phyloP scores from a whole-genome alignment of 2,329 filamentous ascomycete genomes.

The Botrytis cinerea region DNA sequence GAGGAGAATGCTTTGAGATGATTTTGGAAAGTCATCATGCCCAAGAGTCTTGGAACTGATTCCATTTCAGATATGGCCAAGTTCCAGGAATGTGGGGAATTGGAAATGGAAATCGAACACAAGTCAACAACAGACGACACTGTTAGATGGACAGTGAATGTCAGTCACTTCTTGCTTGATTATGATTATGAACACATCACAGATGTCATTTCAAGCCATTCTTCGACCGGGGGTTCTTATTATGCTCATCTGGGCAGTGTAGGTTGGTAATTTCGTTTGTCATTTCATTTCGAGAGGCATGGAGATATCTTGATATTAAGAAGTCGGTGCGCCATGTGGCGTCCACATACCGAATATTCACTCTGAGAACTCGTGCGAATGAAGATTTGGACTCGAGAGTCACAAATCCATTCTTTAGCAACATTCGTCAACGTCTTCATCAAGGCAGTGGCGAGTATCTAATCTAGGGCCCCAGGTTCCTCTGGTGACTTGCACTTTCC shows the following conservation, averaged over 20 bases:
- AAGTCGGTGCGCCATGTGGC: conserved; percentile 1
- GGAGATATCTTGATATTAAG: conserved; percentile 4
- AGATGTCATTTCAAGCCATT: not conserved
- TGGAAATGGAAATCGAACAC: not conserved
- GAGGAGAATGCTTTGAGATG: not conserved
- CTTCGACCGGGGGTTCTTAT: not conserved
- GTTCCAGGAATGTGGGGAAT: conserved; percentile 1
- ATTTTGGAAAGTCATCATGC: not conserved
- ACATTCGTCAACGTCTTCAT: not conserved
- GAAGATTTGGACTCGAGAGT: not conserved
- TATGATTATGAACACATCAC: not conserved
- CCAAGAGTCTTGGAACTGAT: conserved; percentile 11
- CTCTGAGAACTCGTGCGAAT: no score
- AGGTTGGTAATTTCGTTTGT: not conserved
- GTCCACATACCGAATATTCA: conserved; percentile 3
- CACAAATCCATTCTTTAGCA: not conserved
- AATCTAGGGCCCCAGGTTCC: not conserved
- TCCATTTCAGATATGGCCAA: not conserved
- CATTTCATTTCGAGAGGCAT: not conserved
- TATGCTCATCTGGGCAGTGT: not conserved
- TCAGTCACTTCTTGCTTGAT: no score
- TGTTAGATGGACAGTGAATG: not conserved
- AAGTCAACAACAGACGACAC: conserved; percentile 5
- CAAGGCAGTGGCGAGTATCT: conserved; percentile 5
- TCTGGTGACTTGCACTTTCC: conserved; percentile 11